Conservation (phyloP, 768 basidiomycete species). For the Lyophyllum shimeji region DNA sequence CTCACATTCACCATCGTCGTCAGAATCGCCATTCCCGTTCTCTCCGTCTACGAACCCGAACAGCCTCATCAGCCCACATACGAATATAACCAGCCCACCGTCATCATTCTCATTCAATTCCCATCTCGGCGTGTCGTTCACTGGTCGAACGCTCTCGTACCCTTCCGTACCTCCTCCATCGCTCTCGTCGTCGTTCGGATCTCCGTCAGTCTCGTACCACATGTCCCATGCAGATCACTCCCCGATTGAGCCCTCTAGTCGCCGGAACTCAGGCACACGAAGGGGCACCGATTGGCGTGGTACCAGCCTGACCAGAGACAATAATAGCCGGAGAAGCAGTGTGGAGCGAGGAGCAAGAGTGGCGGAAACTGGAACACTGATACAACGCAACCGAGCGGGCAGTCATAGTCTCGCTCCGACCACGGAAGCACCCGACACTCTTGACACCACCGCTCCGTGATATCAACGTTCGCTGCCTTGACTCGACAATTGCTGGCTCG, state of each 20-base stretch:
- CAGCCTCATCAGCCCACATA: slow-evolving; percentile 57
- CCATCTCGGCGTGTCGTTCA: slow-evolving; percentile 34
- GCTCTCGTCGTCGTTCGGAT: slow-evolving; percentile 76
- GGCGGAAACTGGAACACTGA: slow-evolving; percentile 65
- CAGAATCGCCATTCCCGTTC: slow-evolving; percentile 67
- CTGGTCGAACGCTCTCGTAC: slow-evolving; percentile 58
- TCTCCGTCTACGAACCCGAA: slow-evolving; percentile 57
- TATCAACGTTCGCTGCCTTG: background rate
- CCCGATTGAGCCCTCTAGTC: slow-evolving; percentile 53
- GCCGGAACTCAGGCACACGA: slow-evolving; percentile 47
- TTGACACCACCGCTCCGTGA: slow-evolving; percentile 4
- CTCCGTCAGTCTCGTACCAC: slow-evolving; percentile 53
- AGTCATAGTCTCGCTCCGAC: slow-evolving; percentile 40
- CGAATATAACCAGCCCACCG: slow-evolving; percentile 73
- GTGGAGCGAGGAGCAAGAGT: slow-evolving; percentile 65
- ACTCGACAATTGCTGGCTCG: slow-evolving; percentile 1
- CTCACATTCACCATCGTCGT: slow-evolving; percentile 65
- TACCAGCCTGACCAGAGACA: slow-evolving; percentile 24
- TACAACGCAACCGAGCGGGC: slow-evolving; percentile 47
- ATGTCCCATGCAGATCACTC: slow-evolving; percentile 49
- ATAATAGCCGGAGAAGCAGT: slow-evolving; percentile 51
- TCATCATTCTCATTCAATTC: slow-evolving; percentile 56
- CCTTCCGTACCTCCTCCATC: slow-evolving; percentile 85
- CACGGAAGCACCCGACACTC: slow-evolving; percentile 26
- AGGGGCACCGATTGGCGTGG: slow-evolving; percentile 35